phyloP scores from a whole-genome alignment of 805 yeast species.

The Suhomyces vadensis region DNA sequence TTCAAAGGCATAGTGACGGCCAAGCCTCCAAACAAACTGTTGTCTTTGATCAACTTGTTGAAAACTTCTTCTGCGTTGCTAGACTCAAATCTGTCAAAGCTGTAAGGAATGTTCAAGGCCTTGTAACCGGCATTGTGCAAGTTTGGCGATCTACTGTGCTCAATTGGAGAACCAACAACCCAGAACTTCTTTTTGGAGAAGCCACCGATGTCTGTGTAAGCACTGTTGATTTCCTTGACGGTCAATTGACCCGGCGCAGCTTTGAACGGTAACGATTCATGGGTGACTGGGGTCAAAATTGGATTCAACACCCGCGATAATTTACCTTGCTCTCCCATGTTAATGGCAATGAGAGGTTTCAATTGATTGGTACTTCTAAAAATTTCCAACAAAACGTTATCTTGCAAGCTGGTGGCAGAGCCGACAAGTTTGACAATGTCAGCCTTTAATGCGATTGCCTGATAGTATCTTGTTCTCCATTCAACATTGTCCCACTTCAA shows the following conservation, averaged over 20 bases:
- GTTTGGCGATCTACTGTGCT: slow-evolving; percentile 86
- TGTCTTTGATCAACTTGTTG: slow-evolving; percentile 46
- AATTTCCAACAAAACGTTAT: slow-evolving; percentile 68
- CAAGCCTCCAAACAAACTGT: slow-evolving; percentile 78
- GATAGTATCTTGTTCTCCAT: slow-evolving; percentile 73
- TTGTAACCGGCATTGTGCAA: slow-evolving; percentile 81
- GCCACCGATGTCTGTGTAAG: slow-evolving; percentile 63
- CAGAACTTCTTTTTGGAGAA: slow-evolving; percentile 57
- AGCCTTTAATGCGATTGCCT: slow-evolving; percentile 62
- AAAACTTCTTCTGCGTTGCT: slow-evolving; percentile 58
- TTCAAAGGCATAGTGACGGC: slow-evolving; percentile 95
- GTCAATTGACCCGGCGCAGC: slow-evolving; percentile 83
- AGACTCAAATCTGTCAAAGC: slow-evolving; percentile 68
- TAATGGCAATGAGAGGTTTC: slow-evolving; percentile 78
- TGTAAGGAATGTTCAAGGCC: slow-evolving; percentile 74
- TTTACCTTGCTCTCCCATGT: slow-evolving; percentile 76
- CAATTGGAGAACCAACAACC: slow-evolving; percentile 79
- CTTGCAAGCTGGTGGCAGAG: slow-evolving; percentile 59
- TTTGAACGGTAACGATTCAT: slow-evolving; percentile 60
- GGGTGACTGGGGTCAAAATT: slow-evolving; percentile 82
- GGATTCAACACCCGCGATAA: slow-evolving; percentile 76
- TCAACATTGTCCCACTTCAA: slow-evolving; percentile 66
- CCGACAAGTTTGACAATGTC: slow-evolving; percentile 87
- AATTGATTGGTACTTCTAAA: slow-evolving; percentile 59
- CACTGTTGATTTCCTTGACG: slow-evolving; percentile 60